Evolutionary conservation across 2,329 filamentous ascomycete genomes (phyloP).

Genomic region (Tympanopsis confertula): DNA sequence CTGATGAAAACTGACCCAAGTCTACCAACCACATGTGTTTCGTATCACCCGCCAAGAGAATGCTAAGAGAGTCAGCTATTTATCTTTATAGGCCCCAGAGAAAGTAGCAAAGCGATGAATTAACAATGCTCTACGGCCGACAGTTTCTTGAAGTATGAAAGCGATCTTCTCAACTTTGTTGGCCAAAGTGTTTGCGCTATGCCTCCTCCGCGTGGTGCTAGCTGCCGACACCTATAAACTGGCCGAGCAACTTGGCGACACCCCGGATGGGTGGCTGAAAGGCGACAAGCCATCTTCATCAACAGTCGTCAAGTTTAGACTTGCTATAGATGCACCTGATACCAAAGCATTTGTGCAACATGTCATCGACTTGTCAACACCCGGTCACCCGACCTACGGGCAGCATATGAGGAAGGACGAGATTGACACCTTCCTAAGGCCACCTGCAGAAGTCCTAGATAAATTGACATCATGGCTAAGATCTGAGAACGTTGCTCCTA

Average conservation of each 20-base stretch:
- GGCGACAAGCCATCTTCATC: conserved; percentile 3
- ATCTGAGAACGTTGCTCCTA: conserved; percentile 29
- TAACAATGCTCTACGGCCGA: too few species aligned
- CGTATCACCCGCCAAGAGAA: too few species aligned
- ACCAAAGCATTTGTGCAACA: conserved; percentile 40
- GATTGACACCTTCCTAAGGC: conserved; percentile 39
- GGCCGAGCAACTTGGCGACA: background rate
- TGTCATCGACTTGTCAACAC: conserved; percentile 49
- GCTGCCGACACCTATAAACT: background rate
- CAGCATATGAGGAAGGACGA: conserved; percentile 50
- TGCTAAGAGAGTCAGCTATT: too few species aligned
- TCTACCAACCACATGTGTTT: too few species aligned
- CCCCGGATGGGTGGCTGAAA: background rate
- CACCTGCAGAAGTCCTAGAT: conserved; percentile 30
- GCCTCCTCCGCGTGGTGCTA: too few species aligned
- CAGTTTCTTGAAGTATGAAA: too few species aligned
- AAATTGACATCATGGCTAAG: conserved; percentile 43
- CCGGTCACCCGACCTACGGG: conserved; percentile 45
- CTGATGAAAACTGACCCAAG: too few species aligned
- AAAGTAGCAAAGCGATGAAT: too few species aligned
- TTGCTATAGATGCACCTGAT: background rate
- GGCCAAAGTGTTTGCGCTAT: too few species aligned
- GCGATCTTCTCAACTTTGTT: too few species aligned
- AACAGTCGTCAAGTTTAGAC: conserved; percentile 4
- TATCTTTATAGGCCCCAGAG: too few species aligned